Evolutionary conservation across 1,284 basidiomycete species (phyloP).

Genomic region (Exobasidium rhododendri): DNA sequence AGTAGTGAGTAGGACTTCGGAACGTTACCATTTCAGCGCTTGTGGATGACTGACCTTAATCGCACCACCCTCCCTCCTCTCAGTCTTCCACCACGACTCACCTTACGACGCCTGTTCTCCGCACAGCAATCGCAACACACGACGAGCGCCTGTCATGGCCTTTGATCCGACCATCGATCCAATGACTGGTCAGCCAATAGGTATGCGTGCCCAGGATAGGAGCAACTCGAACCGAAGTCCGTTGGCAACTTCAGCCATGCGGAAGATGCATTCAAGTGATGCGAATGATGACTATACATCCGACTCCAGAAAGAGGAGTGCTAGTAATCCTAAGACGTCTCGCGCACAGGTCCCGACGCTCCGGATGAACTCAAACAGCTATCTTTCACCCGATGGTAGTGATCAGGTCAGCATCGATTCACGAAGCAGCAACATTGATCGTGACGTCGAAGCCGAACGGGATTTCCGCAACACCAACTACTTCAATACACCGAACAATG

Average conservation of each 20-base stretch:
- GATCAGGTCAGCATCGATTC: conserved; percentile 1
- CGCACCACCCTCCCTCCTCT: conserved; percentile 5
- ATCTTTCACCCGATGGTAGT: background rate
- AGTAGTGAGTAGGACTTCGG: conserved; percentile 26
- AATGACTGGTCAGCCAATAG: conserved; percentile 38
- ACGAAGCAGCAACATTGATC: conserved; percentile 11
- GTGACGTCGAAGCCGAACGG: conserved; percentile 30
- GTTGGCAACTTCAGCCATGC: conserved; percentile 13
- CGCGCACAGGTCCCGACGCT: background rate
- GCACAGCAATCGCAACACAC: conserved; percentile 38
- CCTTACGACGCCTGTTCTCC: conserved; percentile 52
- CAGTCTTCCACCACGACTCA: conserved; percentile 53
- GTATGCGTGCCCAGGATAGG: conserved; percentile 13
- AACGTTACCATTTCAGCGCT: background rate
- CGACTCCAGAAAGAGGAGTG: background rate
- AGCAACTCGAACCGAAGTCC: conserved; percentile 13
- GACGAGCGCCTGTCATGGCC: conserved; percentile 44
- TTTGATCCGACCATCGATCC: conserved; percentile 50
- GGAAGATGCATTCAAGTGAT: conserved; percentile 18
- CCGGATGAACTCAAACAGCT: background rate
- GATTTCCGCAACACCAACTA: conserved; percentile 30
- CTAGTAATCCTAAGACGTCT: background rate
- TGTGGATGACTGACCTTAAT: background rate
- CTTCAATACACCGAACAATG: conserved; percentile 29
- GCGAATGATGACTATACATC: background rate